These are phyloP conservation scores for Sporothrix luriei DNA, from an alignment of 2,329 filamentous ascomycete species.

Conservation along the genomic window DNA sequence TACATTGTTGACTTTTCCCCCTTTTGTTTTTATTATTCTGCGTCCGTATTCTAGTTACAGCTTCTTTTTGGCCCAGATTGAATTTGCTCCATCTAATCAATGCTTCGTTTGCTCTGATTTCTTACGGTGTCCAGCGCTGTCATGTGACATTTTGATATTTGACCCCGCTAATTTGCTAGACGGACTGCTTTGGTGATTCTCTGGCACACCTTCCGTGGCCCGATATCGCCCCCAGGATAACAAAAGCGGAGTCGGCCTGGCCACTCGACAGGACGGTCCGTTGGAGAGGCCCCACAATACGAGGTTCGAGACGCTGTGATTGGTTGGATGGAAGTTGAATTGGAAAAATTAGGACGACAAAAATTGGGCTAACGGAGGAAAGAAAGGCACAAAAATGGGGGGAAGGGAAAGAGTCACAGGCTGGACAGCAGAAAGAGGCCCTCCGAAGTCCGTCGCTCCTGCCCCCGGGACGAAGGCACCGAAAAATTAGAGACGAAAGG, in stretches of 20 bases:
- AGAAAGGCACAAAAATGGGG: background rate
- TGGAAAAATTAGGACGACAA: slow-evolving; percentile 1
- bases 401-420: background rate
- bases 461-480: background rate
- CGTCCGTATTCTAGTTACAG: too few species aligned
- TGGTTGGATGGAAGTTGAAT: background rate
- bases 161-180: background rate
- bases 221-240: slow-evolving; percentile 25
- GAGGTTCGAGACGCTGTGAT: background rate
- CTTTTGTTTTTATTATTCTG: too few species aligned
- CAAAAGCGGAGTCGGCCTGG: slow-evolving; percentile 24
- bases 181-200: background rate
- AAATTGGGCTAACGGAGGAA: background rate
- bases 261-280: background rate
- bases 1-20: too few species aligned
- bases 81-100: too few species aligned
- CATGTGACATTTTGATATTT: background rate
- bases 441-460: slow-evolving; percentile 20
- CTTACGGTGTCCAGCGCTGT: background rate
- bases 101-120: too few species aligned
- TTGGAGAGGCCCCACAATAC: background rate
- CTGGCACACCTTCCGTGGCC: slow-evolving; percentile 6
- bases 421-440: background rate
- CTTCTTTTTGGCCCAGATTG: too few species aligned
- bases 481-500: slow-evolving; percentile 11